Evolutionary conservation across 1,139 yeast genomes (phyloP).

Genomic region (Blastobotrys aristatus): DNA sequence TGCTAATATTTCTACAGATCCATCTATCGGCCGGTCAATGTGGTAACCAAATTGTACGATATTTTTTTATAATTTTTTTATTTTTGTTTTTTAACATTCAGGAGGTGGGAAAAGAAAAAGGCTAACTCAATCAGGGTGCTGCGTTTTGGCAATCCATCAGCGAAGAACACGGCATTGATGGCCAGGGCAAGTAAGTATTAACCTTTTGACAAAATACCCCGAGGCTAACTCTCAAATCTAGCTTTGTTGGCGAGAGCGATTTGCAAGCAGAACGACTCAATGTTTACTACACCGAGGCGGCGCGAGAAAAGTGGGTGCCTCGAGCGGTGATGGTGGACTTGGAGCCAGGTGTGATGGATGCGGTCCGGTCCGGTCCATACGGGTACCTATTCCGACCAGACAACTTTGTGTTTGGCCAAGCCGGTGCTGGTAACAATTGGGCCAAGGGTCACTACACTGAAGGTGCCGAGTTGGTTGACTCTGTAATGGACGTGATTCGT

Average conservation of each 20-base stretch:
- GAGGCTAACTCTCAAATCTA: too few relatives aligned
- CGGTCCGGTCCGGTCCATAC: constrained; percentile 67
- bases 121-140: constrained; percentile 55
- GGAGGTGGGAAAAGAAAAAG: background rate
- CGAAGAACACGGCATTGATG: constrained; percentile 93
- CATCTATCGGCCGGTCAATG: constrained; percentile 98
- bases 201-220: constrained; percentile 19
- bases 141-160: constrained; percentile 98
- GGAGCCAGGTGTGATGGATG: constrained; percentile 90
- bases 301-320: constrained; percentile 79
- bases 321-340: constrained; percentile 88
- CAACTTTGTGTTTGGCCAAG: constrained; percentile 81
- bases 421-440: constrained; percentile 94
- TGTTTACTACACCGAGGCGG: constrained; percentile 53
- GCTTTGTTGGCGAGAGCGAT: constrained; percentile 31
- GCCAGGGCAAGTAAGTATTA: constrained; percentile 46
- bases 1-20: constrained; percentile 44
- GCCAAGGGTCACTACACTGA: constrained; percentile 96
- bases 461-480: constrained; percentile 89
- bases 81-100: too few relatives aligned
- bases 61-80: too few relatives aligned
- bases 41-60: constrained; percentile 93
- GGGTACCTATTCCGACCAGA: constrained; percentile 90
- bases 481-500: constrained; percentile 82
- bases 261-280: constrained; percentile 44